Base-by-base conservation (phyloP, 345 rosid genomes). In the Gossypium thurberi region DNA sequence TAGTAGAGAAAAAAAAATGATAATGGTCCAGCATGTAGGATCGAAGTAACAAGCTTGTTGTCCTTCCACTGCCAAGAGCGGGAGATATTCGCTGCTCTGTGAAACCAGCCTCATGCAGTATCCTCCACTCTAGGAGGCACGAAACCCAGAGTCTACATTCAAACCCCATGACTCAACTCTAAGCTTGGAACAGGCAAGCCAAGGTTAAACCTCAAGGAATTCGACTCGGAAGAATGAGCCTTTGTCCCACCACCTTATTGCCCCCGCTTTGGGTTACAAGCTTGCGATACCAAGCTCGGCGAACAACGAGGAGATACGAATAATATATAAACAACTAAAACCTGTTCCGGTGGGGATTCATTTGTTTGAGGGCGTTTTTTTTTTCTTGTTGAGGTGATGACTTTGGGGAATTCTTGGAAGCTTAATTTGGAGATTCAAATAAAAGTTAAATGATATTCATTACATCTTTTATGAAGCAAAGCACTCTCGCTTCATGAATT, bases 51-150 rank as follows among this genome's bases (percentile, higher is more conserved):
- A 62, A 2, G 53, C n/a, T 17, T 46, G 53, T 44, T 65, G 10
- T 20, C 69, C 69, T 65, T 65, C 69, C 69, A 65, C 69, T 65
- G 69, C 52, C 2, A 46, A 44, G 69, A 65, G 69, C n/a, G 52
- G 1, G n/a, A 18, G 37, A 51, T 43, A 25, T 43, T 65, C 52
- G 17, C 40, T 33, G 1, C 7, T 33, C 40, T 33, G 1, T 33
- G 7, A 33, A 33, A 33, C 40, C 7, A 33, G 40, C 40, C 40
- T 33, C 40, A 33, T 0, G 40, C 40, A 33, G 0, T 33, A 33
- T 1, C 7, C 40, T 18, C 33, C 33, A 5, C 53, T 65, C 33
- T 44, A 65, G 14, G 17, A 65, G 13, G 28, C 18, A 44, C 37
- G 33, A 18, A n/a, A 23, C 70, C 18, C 18, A 13, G 37, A 46